A percentile compares a stretch with the other conserved stretches of the same genome.
These are phyloP conservation scores for Pseudopyricularia javanii DNA, from an alignment of 2,329 filamentous ascomycete genomes.

Conservation along the genomic window DNA sequence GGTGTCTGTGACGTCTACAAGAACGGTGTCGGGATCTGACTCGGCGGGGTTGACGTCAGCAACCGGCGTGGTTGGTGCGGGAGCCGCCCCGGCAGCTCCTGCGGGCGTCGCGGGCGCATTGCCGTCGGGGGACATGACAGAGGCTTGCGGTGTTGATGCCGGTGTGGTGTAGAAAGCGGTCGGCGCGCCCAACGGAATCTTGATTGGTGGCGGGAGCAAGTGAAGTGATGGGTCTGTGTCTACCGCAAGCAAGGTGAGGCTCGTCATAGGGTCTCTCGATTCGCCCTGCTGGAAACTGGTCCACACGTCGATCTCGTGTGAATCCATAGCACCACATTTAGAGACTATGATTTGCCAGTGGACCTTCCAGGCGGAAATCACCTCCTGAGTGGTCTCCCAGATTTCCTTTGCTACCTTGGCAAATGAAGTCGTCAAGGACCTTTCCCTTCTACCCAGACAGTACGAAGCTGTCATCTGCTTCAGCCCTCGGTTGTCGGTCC, in stretches of 20 bases:
- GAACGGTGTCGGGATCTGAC: slow-evolving; percentile 46
- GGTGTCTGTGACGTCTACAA: slow-evolving; percentile 63
- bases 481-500: slow-evolving; percentile 67
- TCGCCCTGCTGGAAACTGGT: slow-evolving; percentile 38
- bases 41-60: slow-evolving; percentile 20
- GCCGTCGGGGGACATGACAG: slow-evolving; percentile 47
- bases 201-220: slow-evolving; percentile 42
- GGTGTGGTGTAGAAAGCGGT: slow-evolving; percentile 47
- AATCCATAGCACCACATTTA: slow-evolving; percentile 56
- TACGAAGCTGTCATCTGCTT: slow-evolving; percentile 65
- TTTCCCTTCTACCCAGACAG: slow-evolving; percentile 47
- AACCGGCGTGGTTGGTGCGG: slow-evolving; percentile 10
- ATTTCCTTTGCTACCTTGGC: slow-evolving; percentile 60
- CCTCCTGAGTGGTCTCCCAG: slow-evolving; percentile 65
- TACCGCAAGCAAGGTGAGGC: slow-evolving; percentile 49
- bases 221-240: slow-evolving; percentile 54
- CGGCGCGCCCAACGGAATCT: slow-evolving; percentile 28
- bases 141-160: slow-evolving; percentile 53
- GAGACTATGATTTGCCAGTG: slow-evolving; percentile 69
- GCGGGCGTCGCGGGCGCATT: slow-evolving; percentile 38
- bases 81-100: slow-evolving; percentile 14
- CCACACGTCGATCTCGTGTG: slow-evolving; percentile 52
- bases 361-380: slow-evolving; percentile 57
- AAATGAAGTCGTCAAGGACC: slow-evolving; percentile 37
- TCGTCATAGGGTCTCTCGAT: slow-evolving; percentile 32